Evolutionary conservation across 2,329 filamentous ascomycete species (phyloP).

Genomic region (Aureobasidium sp.): DNA sequence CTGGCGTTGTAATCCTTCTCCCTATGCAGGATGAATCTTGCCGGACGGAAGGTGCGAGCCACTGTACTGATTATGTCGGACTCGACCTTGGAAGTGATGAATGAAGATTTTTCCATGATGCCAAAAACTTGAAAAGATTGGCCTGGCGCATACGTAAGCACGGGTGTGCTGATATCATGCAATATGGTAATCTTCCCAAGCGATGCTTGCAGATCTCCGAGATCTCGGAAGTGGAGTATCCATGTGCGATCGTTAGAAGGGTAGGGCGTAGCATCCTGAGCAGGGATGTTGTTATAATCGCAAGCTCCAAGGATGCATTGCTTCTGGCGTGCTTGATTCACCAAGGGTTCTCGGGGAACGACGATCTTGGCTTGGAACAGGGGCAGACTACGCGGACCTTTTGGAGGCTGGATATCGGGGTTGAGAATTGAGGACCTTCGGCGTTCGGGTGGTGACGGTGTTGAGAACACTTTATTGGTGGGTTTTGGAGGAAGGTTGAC

Average conservation of each 20-base stretch:
- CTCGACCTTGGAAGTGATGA: neutral
- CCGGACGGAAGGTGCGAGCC: neutral
- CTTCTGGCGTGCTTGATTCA: neutral
- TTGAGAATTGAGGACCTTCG: neutral
- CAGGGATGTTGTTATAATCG: neutral
- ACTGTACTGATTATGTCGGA: neutral
- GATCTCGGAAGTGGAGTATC: neutral
- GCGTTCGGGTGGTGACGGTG: neutral
- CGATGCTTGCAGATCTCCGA: neutral
- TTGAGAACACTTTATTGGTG: neutral
- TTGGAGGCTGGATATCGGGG: neutral
- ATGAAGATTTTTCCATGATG: neutral
- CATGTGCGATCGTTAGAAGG: neutral
- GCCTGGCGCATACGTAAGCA: neutral
- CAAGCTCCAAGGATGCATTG: neutral
- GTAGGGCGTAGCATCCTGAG: neutral
- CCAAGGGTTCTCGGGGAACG: neutral
- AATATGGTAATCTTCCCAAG: neutral
- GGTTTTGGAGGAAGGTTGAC: neutral
- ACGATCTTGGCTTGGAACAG: neutral
- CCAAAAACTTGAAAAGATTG: neutral
- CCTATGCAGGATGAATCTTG: neutral
- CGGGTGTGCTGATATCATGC: neutral
- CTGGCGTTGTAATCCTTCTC: neutral
- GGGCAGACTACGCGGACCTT: constrained; percentile 1